Base-by-base conservation (phyloP, 202 grass and related monocot species). In the Bolboschoenoplectus hybrid region DNA sequence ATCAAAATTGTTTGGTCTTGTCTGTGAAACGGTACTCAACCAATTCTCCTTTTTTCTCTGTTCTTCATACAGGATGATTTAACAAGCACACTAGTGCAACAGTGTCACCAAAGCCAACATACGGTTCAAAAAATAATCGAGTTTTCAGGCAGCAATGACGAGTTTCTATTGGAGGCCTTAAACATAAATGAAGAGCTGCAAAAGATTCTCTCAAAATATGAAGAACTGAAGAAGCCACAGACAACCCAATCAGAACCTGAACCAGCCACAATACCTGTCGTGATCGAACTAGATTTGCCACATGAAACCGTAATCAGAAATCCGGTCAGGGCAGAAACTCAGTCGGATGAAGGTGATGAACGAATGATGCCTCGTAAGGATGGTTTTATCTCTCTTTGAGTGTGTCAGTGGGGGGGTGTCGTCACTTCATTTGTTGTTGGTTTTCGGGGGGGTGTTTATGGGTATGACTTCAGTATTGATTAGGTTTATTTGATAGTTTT, bases 101-200 rank as follows among this genome's bases (percentile, higher is more conserved):
- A 98, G 86, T 95, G 95, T 84, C 91, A 67, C 72, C 91, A 94
- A 89, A 89, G 90, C 67, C 90, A 94, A 64, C 44, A 91, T 76
- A 90, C 91, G 1, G 88, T 98, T 38, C 91, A 92, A 71, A 95
- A 87, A 91, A 98, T 98, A 36, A 67, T 98, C 0, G 95, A 95
- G 68, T 92, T 63, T 0, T 89, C 93, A 7, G 90, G 91, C 20
- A 93, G 93, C 5, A 89, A 92, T 1, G 91, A 92, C 47, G 90
- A 83, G 62, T 83, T 92, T 9, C 91, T 98, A 10, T 98, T 91
- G 4, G 93, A 98, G 86, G 95, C 93, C 63, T 80, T 98, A 88
- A 86, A 87, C 74, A 69, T 98, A 63, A 90, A 94, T 0, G 93
- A 98, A 80, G 93, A 98, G 84, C 78, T 98, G 1, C 93, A 95